Base-by-base conservation (phyloP, 805 yeast genomes). In the Candida coquimbonensis region DNA sequence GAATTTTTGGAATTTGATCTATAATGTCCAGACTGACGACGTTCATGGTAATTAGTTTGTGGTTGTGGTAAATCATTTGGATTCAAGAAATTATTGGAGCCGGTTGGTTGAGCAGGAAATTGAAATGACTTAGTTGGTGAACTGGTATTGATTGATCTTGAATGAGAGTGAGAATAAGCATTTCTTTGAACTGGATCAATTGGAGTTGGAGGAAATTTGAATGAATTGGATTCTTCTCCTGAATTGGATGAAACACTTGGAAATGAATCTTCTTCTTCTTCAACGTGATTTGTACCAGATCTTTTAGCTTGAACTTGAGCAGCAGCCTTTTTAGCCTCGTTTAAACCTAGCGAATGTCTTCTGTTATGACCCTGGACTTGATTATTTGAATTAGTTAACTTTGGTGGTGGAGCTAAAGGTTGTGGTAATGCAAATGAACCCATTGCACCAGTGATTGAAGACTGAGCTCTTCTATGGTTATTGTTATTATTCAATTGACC, bases 251-350 rank as follows among this genome's bases (percentile, higher is more conserved):
- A 29, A 2, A 5, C 6, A 29, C 5, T 29, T 29, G 31, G 31
- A 9, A 29, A 11, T 9, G 31, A 29, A 29, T 29, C 31, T 29
- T 29, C 45, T 35, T 34, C 52, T 39, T 48, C 46, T 11, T 59
- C 53, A 13, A 50, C 42, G 24, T 21, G 24, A 1, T 51, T 59
- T 42, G 48, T 55, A 7, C 61, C 61, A 3, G 58, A 65, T 63
- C 89, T 75, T 61, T 87, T 93, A 2, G 84, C 82, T 60, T 83
- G 88, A 35, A 81, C 90, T 53, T 81, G 82, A 5, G 96, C 96
- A n/a, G 99, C 99, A 7, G 97, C 97, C 54, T 83, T 83, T 57
- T 87, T 89, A 12, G 98, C 98, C 66, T 91, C 99, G 44, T 81
- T 81, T 47, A 91, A 72, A 3, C 95, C 97, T 49, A 91, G 69